phyloP scores from a whole-genome alignment of 2,329 filamentous ascomycete species.

The Diplocarpon mali region DNA sequence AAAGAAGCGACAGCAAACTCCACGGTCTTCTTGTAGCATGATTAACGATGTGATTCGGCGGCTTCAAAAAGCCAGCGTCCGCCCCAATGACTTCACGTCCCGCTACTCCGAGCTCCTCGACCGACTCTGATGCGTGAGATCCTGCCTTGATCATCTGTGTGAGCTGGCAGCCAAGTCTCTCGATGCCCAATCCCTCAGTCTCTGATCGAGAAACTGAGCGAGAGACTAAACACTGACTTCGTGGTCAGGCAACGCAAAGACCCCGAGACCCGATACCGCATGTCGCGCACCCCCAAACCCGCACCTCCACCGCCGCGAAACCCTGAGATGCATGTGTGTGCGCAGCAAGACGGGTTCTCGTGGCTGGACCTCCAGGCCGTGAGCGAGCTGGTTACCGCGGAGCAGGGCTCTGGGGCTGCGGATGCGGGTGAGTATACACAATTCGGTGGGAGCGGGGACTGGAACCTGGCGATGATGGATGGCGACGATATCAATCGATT shows the following conservation, averaged over 20 bases:
- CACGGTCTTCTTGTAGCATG: slow-evolving; percentile 21
- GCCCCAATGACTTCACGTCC: slow-evolving; percentile 46
- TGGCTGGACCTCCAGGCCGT: slow-evolving; percentile 51
- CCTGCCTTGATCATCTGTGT: too few species aligned
- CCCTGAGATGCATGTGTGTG: slow-evolving; percentile 27
- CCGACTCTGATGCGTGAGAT: slow-evolving; percentile 32
- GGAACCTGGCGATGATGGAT: slow-evolving; percentile 7
- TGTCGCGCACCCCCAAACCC: slow-evolving; percentile 1
- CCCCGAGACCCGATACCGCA: too few species aligned
- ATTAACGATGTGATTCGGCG: slow-evolving; percentile 45
- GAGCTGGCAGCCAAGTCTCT: too few species aligned
- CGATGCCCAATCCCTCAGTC: too few species aligned
- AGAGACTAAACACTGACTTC: too few species aligned
- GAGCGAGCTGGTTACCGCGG: slow-evolving; percentile 42
- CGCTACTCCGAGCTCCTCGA: slow-evolving; percentile 49
- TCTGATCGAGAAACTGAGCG: too few species aligned
- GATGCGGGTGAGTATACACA: slow-evolving; percentile 10
- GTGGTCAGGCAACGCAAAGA: slow-evolving; percentile 28
- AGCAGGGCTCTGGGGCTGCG: slow-evolving; percentile 20
- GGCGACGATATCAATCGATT: slow-evolving; percentile 7
- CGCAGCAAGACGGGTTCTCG: slow-evolving; percentile 42
- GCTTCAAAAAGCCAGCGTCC: slow-evolving; percentile 45
- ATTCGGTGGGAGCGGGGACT: slow-evolving; percentile 8
- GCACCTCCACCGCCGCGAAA: background rate
- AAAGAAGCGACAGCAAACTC: too few species aligned